phyloP scores from a whole-genome alignment of 208 protist genomes.

The Acanthamoeba royreba region DNA sequence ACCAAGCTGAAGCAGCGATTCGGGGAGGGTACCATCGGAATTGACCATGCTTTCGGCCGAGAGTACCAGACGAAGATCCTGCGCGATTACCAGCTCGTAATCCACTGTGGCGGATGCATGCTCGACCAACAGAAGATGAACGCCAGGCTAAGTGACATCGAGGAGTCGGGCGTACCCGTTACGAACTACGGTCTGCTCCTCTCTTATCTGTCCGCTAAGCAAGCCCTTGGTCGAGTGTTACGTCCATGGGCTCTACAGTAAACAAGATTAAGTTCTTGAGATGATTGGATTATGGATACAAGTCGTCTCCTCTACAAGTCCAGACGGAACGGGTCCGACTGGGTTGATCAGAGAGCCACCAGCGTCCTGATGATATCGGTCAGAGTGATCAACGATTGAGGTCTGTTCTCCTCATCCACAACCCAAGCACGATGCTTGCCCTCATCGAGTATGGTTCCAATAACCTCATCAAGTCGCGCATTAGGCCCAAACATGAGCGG shows the following conservation, averaged over 20 bases:
- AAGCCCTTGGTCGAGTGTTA: slow-evolving; percentile 55
- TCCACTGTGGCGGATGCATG: slow-evolving; percentile 76
- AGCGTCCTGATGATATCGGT: slow-evolving; percentile 30
- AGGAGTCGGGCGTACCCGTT: slow-evolving; percentile 59
- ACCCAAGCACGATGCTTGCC: slow-evolving; percentile 18
- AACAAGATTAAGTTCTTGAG: too few relatives aligned
- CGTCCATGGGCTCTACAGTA: slow-evolving; percentile 52
- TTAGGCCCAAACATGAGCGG: neutral
- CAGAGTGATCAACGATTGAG: neutral
- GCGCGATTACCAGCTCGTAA: slow-evolving; percentile 57
- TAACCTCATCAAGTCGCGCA: neutral
- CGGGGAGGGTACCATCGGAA: slow-evolving; percentile 33
- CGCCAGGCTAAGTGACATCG: slow-evolving; percentile 57
- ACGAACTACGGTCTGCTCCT: slow-evolving; percentile 73
- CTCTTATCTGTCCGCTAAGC: slow-evolving; percentile 46
- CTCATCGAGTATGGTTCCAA: neutral
- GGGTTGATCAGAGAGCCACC: neutral
- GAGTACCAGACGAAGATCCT: slow-evolving; percentile 60
- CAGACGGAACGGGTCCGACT: too few relatives aligned
- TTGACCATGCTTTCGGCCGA: slow-evolving; percentile 70
- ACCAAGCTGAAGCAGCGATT: slow-evolving; percentile 52
- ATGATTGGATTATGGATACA: too few relatives aligned
- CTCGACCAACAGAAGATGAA: slow-evolving; percentile 72
- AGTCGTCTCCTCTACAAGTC: too few relatives aligned
- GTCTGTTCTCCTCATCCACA: neutral